Percentiles rank a stretch among this genome's conserved stretches.
These are phyloP conservation scores for Helianthus tuberosus DNA, from an alignment of 129 eudicot species.

Conservation along the genomic window DNA sequence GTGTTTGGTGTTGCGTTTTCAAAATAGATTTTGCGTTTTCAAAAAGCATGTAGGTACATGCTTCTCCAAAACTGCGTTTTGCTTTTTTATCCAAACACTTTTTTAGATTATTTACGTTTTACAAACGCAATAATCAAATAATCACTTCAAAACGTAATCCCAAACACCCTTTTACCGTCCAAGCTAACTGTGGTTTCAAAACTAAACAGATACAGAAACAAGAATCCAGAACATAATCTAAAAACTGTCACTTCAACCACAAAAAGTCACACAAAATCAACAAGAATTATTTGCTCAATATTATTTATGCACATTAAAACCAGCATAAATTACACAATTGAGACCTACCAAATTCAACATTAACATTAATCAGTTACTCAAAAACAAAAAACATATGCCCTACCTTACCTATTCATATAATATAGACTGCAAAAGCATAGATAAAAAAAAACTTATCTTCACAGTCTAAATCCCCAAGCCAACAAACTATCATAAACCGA, in stretches of 20 bases:
- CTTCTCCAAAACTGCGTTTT: too few species aligned
- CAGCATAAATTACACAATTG: constrained; percentile 6
- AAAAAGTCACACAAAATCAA: background rate
- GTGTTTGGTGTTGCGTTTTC: too few species aligned
- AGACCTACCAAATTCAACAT: background rate
- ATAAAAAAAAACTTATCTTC: constrained; percentile 22
- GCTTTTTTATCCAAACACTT: too few species aligned
- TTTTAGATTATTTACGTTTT: too few species aligned
- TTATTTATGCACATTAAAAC: background rate
- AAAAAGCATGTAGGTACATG: too few species aligned
- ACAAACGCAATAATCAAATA: too few species aligned
- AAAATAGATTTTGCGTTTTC: too few species aligned
- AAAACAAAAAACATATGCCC: constrained; percentile 1
- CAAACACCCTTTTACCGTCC: too few species aligned
- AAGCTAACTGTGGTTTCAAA: background rate
- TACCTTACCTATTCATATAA: background rate
- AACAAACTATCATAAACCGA: constrained; percentile 10
- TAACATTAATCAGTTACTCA: background rate
- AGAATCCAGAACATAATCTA: background rate
- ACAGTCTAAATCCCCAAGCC: constrained; percentile 24
- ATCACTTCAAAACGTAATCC: too few species aligned
- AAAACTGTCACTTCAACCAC: background rate
- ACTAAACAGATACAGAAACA: background rate
- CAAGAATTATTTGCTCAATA: background rate
- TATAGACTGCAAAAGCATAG: constrained; percentile 36